phyloP scores from a whole-genome alignment of 176 grass and related monocot species.

The Cenchrus fungigraminus region DNA sequence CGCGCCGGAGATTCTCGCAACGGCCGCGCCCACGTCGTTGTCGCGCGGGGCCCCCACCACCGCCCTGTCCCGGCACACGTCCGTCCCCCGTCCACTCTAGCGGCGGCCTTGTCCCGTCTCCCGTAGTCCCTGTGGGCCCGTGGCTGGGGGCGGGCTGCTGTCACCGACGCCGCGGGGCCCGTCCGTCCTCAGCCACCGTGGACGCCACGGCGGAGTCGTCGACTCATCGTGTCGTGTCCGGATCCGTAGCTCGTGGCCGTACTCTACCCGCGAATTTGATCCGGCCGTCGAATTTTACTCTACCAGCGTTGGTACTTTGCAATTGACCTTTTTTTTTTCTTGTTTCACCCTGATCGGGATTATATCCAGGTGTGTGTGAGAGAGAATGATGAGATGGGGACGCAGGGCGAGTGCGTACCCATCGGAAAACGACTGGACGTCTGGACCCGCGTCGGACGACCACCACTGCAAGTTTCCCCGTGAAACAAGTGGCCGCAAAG shows the following conservation, averaged over 20 bases:
- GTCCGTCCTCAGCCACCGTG: neutral
- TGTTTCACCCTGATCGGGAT: too few species aligned
- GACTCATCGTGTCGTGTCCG: neutral
- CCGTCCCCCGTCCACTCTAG: neutral
- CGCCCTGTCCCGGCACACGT: too few species aligned
- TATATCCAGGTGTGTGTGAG: too few species aligned
- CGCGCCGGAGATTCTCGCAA: constrained; percentile 41
- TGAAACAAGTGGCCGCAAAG: neutral
- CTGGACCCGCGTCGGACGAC: neutral
- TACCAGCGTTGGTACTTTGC: too few species aligned
- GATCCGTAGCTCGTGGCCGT: neutral
- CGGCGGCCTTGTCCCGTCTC: neutral
- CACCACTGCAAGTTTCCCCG: neutral
- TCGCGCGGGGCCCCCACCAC: neutral
- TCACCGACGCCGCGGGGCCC: constrained; percentile 20
- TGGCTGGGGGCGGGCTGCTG: neutral
- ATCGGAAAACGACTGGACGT: neutral
- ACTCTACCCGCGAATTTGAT: too few species aligned
- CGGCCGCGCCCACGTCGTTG: neutral
- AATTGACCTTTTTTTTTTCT: too few species aligned
- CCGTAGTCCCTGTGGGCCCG: neutral
- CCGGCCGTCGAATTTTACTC: too few species aligned
- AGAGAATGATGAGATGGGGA: neutral
- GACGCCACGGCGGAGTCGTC: neutral
- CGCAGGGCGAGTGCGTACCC: neutral